Evolutionary conservation across 1,139 yeast genomes (phyloP).

Genomic region (Arxiozyma slooffiae): DNA sequence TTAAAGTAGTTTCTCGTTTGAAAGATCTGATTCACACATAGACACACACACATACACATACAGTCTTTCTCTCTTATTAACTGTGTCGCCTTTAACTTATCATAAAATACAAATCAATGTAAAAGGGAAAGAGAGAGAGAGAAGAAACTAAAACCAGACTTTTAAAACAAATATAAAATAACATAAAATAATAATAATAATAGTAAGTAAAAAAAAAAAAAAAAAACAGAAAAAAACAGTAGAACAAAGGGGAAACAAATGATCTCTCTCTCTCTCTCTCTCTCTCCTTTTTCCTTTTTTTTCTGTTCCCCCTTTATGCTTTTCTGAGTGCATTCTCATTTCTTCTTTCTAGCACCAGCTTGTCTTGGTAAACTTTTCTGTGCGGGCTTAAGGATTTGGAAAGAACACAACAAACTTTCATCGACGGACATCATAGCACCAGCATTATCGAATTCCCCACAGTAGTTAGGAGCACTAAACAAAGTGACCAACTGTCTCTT

Average conservation of each 20-base stretch:
- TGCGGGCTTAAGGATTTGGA: conserved; percentile 96
- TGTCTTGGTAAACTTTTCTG: conserved; percentile 49
- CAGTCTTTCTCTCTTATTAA: too few species aligned
- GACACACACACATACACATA: too few species aligned
- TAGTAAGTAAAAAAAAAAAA: background rate
- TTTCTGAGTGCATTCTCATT: too few species aligned
- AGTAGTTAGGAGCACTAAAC: conserved; percentile 93
- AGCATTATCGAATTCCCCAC: conserved; percentile 97
- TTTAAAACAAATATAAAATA: too few species aligned
- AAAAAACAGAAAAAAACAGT: background rate
- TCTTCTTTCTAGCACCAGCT: conserved; percentile 29
- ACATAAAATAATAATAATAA: too few species aligned
- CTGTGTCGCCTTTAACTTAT: background rate
- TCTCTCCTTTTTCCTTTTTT: too few species aligned
- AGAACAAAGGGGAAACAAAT: too few species aligned
- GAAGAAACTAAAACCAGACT: background rate
- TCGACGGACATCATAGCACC: conserved; percentile 99
- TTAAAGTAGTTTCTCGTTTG: too few species aligned
- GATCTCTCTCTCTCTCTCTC: background rate
- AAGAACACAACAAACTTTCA: conserved; percentile 88
- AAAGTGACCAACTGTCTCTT: conserved; percentile 92
- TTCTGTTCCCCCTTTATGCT: too few species aligned
- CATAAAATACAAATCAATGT: background rate
- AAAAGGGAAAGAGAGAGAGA: background rate
- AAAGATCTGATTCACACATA: background rate